Conservation (phyloP, 2,329 filamentous ascomycete genomes). For the Pseudovirgaria hyperparasitica region DNA sequence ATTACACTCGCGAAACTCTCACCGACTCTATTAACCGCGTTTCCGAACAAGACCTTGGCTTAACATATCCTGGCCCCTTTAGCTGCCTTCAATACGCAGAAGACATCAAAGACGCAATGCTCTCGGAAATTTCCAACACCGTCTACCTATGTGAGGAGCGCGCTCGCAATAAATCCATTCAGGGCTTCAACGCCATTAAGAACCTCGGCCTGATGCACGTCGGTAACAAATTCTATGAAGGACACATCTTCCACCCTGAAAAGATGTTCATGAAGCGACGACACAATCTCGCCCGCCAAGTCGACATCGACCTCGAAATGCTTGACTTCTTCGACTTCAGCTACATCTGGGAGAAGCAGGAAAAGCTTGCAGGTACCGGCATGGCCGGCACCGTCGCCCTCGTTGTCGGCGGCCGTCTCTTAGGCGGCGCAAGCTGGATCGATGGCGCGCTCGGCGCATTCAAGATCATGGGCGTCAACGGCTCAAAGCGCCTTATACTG, state of each 20-base stretch:
- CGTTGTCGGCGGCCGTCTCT: constrained; percentile 66
- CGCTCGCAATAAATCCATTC: constrained; percentile 63
- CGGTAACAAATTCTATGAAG: constrained; percentile 65
- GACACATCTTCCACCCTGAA: constrained; percentile 78
- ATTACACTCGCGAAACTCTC: constrained; percentile 65
- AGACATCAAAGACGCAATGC: constrained; percentile 81
- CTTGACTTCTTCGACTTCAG: constrained; percentile 89
- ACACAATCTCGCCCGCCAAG: constrained; percentile 69
- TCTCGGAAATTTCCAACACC: constrained; percentile 70
- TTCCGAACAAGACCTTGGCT: constrained; percentile 64
- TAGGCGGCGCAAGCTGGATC: constrained; percentile 79
- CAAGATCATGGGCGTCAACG: constrained; percentile 70
- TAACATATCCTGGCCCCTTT: constrained; percentile 77
- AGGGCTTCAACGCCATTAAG: constrained; percentile 77
- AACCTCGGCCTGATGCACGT: constrained; percentile 79
- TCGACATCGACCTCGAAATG: constrained; percentile 77
- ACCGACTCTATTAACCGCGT: constrained; percentile 63
- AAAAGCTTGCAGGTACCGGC: constrained; percentile 86
- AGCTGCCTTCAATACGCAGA: constrained; percentile 86
- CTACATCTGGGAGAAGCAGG: constrained; percentile 73
- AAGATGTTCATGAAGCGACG: constrained; percentile 85
- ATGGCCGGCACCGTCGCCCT: constrained; percentile 89
- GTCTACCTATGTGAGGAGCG: constrained; percentile 74
- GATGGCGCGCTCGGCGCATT: constrained; percentile 73
- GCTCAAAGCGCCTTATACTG: constrained; percentile 65